Evolutionary conservation across 352 stramenopile genomes (phyloP), one percentile per base, ranked within the genome.

Genomic region (Blastocystis sp.): DNA sequence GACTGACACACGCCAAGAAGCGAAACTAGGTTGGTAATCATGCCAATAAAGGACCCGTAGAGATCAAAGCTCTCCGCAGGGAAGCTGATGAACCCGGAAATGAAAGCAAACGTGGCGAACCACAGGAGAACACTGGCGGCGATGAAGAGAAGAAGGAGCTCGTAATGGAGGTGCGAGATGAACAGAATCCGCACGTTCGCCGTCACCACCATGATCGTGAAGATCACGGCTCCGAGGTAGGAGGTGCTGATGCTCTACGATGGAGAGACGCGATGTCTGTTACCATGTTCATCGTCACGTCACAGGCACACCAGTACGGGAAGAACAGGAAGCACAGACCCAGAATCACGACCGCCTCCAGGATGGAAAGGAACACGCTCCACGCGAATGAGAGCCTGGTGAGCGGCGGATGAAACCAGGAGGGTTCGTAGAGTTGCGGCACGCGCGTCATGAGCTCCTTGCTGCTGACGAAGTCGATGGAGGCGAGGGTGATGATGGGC

Each of bases 1-100:
- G 1, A 9, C 19, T 85, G 9, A 85, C 19, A 12, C 29, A 24
- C 2, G 6, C 19, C 55, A 37, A 1, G 6, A 37, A 55, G 50
- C 24, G 24, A 24, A 37, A 85, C 74, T 3, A 59, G 10, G 66
- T 85, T 85, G 16, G 24, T 37, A 45, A 85, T 31, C 29, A 85
- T 39, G 16, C 74, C 74, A 2, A 66, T n/a, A 50, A 85, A 85
- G 6, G 74, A 59, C 12, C 74, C 74, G 61, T 85, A 85, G 26
- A 85, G 74, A 67, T 85, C 74, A 39, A 45, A 31, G 66, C 55
- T 85, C 35, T 85, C 74, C 41, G 74, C 74, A 13, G 74, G 74
- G 21, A 85, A 85, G 16, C 29, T 70, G 26, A 63, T 39, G 37
- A 85, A 69, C 12, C 50, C 74, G 16, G 74, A 67, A 31, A 63